Conservation (phyloP, 2,329 filamentous ascomycete species). For the Botrytis galanthina region DNA sequence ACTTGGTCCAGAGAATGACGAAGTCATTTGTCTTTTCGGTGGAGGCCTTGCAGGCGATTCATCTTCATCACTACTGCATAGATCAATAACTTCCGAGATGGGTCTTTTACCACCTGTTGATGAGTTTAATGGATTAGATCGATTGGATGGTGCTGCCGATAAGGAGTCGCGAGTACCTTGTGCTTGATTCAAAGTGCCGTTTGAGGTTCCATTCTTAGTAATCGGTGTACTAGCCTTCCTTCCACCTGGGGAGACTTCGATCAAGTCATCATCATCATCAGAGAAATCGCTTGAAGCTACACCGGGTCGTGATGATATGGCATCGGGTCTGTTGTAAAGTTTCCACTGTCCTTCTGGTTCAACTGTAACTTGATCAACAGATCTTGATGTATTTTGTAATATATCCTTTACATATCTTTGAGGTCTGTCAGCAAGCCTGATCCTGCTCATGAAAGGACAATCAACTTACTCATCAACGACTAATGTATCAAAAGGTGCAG, state of each 20-base stretch:
- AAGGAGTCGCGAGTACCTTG: constrained; percentile 37
- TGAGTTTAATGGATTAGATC: constrained; percentile 8
- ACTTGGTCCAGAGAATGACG: background rate
- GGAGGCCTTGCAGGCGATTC: constrained; percentile 40
- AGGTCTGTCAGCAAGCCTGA: constrained; percentile 23
- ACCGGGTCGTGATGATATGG: constrained; percentile 28
- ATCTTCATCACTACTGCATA: constrained; percentile 53
- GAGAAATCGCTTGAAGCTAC: constrained; percentile 34
- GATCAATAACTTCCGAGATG: constrained; percentile 50
- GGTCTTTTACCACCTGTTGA: constrained; percentile 43
- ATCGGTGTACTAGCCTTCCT: constrained; percentile 33
- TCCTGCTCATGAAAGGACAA: constrained; percentile 20
- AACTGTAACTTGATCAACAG: constrained; percentile 81
- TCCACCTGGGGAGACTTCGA: constrained; percentile 45
- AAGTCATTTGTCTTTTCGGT: constrained; percentile 36
- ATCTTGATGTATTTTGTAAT: constrained; percentile 66
- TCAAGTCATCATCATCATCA: constrained; percentile 48
- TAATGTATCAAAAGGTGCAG: constrained; percentile 74
- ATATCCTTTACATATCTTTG: constrained; percentile 83
- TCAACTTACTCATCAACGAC: constrained; percentile 77
- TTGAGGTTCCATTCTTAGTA: constrained; percentile 28
- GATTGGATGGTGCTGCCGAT: constrained; percentile 32
- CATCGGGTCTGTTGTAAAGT: constrained; percentile 30
- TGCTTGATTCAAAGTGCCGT: constrained; percentile 29
- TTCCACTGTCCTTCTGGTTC: constrained; percentile 84